These are phyloP conservation scores for Incumbomyces delicatus DNA, from an alignment of 2,329 filamentous ascomycete genomes.

Conservation along the genomic window DNA sequence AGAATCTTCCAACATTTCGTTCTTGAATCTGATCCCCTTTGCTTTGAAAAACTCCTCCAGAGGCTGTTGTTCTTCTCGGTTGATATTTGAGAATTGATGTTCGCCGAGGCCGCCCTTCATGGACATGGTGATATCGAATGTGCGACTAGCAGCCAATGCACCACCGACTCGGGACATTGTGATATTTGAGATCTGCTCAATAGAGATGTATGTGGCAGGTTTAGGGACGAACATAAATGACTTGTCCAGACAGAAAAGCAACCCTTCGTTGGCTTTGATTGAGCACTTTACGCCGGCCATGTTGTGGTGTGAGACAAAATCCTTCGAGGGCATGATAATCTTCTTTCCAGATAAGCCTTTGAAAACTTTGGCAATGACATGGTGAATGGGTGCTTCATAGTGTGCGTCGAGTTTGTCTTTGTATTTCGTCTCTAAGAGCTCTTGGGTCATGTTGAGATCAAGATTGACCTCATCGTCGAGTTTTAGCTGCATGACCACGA, in stretches of 20 bases:
- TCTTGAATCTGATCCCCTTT: conserved; percentile 92
- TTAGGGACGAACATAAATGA: conserved; percentile 99
- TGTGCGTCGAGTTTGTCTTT: conserved; percentile 78
- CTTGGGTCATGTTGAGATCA: conserved; percentile 88
- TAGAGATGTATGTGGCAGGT: conserved; percentile 91
- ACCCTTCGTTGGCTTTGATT: conserved; percentile 99
- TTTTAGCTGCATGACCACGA: conserved; percentile 98
- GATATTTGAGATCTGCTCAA: conserved; percentile 82
- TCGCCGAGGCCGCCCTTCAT: conserved; percentile 81
- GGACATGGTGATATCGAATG: conserved; percentile 91
- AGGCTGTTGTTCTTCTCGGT: conserved; percentile 90
- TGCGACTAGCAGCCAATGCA: conserved; percentile 84
- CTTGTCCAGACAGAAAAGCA: conserved; percentile 94
- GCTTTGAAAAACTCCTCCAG: conserved; percentile 97
- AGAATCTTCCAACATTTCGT: conserved; percentile 90
- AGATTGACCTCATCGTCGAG: conserved; percentile 94
- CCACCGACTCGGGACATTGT: conserved; percentile 95
- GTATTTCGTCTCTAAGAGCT: conserved; percentile 59
- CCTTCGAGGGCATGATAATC: conserved; percentile 83
- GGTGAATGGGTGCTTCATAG: conserved; percentile 88
- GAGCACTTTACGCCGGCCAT: conserved; percentile 97
- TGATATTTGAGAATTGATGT: conserved; percentile 98
- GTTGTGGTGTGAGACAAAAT: conserved; percentile 81
- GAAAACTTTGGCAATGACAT: conserved; percentile 93
- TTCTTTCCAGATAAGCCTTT: conserved; percentile 89